These are phyloP conservation scores for Pugionium dolabratum DNA, from an alignment of 345 rosid species.

Conservation along the genomic window DNA sequence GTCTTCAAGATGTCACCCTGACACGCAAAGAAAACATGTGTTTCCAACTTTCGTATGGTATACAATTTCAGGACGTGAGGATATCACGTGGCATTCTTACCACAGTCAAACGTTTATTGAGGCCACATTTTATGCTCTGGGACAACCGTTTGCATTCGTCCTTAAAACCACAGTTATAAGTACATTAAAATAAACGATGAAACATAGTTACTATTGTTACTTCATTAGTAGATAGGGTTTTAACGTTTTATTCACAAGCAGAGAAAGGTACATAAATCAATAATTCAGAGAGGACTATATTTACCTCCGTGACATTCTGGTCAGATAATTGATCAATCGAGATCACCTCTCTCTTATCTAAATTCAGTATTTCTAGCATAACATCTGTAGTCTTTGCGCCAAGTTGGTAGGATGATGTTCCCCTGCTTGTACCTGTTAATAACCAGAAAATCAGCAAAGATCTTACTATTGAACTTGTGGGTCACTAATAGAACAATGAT, in stretches of 20 bases:
- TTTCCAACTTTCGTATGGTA: slow-evolving; percentile 14
- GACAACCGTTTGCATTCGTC: slow-evolving; percentile 75
- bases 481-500: slow-evolving; percentile 21
- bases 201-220: slow-evolving; percentile 8
- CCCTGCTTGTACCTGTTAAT: slow-evolving; percentile 65
- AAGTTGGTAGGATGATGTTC: slow-evolving; percentile 59
- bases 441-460: slow-evolving; percentile 31
- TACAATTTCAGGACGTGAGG: slow-evolving; percentile 14
- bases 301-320: slow-evolving; percentile 90
- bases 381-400: slow-evolving; percentile 59
- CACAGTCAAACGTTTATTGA: slow-evolving; percentile 65
- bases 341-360: slow-evolving; percentile 71
- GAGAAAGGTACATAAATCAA: slow-evolving; percentile 17
- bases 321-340: slow-evolving; percentile 74
- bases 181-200: slow-evolving; percentile 24
- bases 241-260: slow-evolving; percentile 7
- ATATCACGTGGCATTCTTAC: slow-evolving; percentile 45
- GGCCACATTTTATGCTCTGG: slow-evolving; percentile 73
- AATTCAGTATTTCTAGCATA: slow-evolving; percentile 71
- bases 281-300: slow-evolving; percentile 24
- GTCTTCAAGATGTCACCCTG: slow-evolving; percentile 81
- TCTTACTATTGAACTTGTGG: slow-evolving; percentile 12
- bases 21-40: slow-evolving; percentile 25
- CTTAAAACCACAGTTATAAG: slow-evolving; percentile 47
- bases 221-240: background rate